Conservation (phyloP, 345 rosid genomes). For the Firmiana major region DNA sequence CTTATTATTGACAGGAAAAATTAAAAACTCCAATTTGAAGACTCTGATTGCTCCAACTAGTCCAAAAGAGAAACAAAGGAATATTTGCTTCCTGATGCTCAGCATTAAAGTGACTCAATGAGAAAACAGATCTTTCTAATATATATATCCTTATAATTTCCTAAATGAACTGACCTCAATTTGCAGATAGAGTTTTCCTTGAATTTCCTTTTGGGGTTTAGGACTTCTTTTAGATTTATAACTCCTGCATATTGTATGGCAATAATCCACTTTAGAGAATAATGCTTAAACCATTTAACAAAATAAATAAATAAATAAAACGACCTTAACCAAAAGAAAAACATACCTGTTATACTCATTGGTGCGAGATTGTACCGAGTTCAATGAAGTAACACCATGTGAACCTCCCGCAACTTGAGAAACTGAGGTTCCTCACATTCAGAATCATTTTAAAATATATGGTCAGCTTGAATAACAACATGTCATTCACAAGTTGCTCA, state of each 20-base stretch:
- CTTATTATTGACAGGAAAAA: neutral
- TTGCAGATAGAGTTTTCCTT: neutral
- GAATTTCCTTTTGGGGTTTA: neutral
- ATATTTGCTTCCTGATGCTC: no score
- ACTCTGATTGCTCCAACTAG: no score
- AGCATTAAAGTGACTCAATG: neutral
- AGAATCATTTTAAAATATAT: neutral
- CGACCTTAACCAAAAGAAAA: neutral
- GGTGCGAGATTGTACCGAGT: neutral
- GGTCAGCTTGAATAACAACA: conserved; percentile 8
- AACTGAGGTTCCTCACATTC: neutral
- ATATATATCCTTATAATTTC: neutral
- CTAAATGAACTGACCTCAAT: conserved; percentile 16
- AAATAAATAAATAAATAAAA: neutral
- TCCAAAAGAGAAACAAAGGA: no score
- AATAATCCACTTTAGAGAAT: conserved; percentile 9
- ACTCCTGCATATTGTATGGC: neutral
- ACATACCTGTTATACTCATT: neutral
- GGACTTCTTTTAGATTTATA: neutral
- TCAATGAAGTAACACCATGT: neutral
- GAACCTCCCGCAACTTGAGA: neutral
- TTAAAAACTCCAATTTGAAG: neutral
- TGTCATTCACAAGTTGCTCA: neutral
- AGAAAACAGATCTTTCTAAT: neutral
- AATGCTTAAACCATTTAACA: neutral